phyloP scores from a whole-genome alignment of 75 land plant species.

The Isoetes taiwanensis region DNA sequence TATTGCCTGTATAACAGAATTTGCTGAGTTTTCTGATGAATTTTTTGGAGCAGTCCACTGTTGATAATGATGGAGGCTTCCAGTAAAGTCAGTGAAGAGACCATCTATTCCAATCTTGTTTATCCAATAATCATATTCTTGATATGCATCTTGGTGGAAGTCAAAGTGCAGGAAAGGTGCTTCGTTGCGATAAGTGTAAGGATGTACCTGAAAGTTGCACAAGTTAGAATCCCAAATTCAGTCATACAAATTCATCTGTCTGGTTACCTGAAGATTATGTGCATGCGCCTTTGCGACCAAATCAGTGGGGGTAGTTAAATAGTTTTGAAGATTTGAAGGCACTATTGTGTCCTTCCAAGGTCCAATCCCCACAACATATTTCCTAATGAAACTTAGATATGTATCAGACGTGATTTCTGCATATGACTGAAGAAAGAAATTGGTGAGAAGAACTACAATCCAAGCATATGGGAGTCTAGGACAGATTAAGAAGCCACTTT shows the following conservation, averaged over 20 bases:
- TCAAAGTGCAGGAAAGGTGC: slow-evolving; percentile 50
- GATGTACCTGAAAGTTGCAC: slow-evolving; percentile 56
- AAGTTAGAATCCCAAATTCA: no score
- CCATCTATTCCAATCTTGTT: slow-evolving; percentile 70
- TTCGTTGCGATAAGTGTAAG: slow-evolving; percentile 88
- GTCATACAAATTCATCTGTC: no score
- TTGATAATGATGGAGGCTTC: slow-evolving; percentile 50
- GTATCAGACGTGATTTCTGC: slow-evolving; percentile 78
- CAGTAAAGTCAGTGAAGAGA: slow-evolving; percentile 88
- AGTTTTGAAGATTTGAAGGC: slow-evolving; percentile 35
- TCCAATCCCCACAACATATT: slow-evolving; percentile 81
- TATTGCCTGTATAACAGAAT: no score
- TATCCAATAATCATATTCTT: slow-evolving; percentile 71
- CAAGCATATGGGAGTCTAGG: no score
- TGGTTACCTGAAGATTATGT: slow-evolving; percentile 51
- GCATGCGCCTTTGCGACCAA: slow-evolving; percentile 81
- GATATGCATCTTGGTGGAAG: slow-evolving; percentile 77
- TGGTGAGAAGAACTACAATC: no score
- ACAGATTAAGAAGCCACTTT: background rate
- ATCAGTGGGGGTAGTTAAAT: slow-evolving; percentile 59
- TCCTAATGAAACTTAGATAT: slow-evolving; percentile 55
- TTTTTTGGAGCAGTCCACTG: slow-evolving; percentile 39
- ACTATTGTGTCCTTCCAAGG: slow-evolving; percentile 96
- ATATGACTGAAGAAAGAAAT: slow-evolving; percentile 61
- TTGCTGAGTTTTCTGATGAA: no score